Evolutionary conservation across 805 yeast genomes (phyloP), one percentile per base, ranked within the genome.

Genomic region (Cyberlindnera xylosilytica): DNA sequence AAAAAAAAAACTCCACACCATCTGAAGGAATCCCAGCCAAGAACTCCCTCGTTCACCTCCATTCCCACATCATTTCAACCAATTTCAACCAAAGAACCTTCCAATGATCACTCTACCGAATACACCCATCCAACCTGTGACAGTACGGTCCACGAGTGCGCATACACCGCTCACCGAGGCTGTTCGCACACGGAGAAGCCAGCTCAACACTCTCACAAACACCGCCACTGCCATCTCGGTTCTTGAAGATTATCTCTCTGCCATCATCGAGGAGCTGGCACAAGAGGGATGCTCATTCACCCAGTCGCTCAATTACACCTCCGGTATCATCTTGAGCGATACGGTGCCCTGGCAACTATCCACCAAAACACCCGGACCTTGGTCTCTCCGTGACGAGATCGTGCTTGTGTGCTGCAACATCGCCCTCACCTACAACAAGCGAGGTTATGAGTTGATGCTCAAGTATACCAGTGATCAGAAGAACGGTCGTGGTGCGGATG

Each of bases 381-480:
- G 61, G 61, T 34, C 44, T 0, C 20, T 57, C 9, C 26, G 37
- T 3, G 46, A 54, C 34, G 61, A 57, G 30, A 42, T 57, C 7
- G 38, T 43, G 4, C 34, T 48, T 3, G 42, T 48, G 1, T n/a
- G 51, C 4, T 18, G 44, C 3, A 52, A 54, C 18, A 7, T 56
- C 2, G 26, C 47, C 2, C 4, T 46, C 8, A 27, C 36, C 2
- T 56, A 52, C 26, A 31, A 20, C 17, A 19, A 35, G 13, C 42
- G 54, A 35, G 29, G 49, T 15, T 38, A 46, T 11, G 54, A 52
- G 22, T 32, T 54, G 1, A 36, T 50, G 28, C 11, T 32, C 4
- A 31, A 32, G 13, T 31, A 27, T 10, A 4, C 31, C 2, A 29
- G 33, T 3, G 38, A 29, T 4, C 23, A 22, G 11, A 3, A 26